Conservation (phyloP, 1,284 basidiomycete genomes). For the Termitomyces sp. region DNA sequence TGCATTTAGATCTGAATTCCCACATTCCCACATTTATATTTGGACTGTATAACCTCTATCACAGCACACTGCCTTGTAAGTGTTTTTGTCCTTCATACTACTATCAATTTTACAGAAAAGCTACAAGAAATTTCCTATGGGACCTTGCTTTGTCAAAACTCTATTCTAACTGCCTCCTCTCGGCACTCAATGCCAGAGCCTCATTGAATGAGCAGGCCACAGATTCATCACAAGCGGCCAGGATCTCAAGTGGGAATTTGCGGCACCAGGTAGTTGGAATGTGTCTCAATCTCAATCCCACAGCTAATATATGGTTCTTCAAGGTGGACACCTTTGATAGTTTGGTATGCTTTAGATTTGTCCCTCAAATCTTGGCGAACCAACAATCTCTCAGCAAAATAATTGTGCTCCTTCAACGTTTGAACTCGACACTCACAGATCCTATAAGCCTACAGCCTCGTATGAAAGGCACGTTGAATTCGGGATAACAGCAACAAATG, state of each 20-base stretch:
- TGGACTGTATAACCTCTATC: not conserved
- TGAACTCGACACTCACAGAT: slow-evolving; percentile 28
- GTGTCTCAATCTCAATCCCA: not conserved
- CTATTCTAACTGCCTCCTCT: slow-evolving; percentile 54
- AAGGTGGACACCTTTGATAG: slow-evolving; percentile 11
- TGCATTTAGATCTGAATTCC: too few species aligned
- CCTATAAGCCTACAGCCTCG: slow-evolving; percentile 18
- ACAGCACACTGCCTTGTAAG: slow-evolving; percentile 38
- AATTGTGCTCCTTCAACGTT: slow-evolving; percentile 22
- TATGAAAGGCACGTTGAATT: slow-evolving; percentile 25
- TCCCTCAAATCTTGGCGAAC: not conserved
- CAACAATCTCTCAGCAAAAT: not conserved
- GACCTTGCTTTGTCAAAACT: slow-evolving; percentile 51
- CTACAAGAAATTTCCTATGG: slow-evolving; percentile 44
- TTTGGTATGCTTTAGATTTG: slow-evolving; percentile 3
- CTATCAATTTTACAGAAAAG: not conserved
- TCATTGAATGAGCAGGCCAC: slow-evolving; percentile 23
- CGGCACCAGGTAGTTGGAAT: slow-evolving; percentile 20
- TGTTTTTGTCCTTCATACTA: not conserved
- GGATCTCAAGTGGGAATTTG: slow-evolving; percentile 19
- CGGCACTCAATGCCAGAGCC: slow-evolving; percentile 48
- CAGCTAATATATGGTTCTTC: not conserved
- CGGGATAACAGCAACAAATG: slow-evolving; percentile 37
- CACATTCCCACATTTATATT: not conserved
- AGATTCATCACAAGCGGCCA: slow-evolving; percentile 21